Evolutionary conservation across 768 basidiomycete species (phyloP), one percentile per base, ranked within the genome.

Genomic region (Mycena capillaripes): DNA sequence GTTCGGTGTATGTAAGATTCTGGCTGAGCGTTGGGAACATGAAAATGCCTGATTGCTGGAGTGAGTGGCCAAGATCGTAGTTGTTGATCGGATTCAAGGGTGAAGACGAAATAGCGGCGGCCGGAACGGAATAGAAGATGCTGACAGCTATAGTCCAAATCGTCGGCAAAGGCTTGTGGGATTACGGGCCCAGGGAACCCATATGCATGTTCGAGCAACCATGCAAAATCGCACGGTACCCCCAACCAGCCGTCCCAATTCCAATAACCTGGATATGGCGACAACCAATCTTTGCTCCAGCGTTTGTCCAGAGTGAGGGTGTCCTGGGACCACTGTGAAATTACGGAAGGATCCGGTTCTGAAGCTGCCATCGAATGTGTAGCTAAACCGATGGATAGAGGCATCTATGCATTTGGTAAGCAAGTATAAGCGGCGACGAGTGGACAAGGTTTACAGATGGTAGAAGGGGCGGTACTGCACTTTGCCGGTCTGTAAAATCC

Each of bases 181-280:
- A 68, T 29, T 4, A 59, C 46, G 4, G 30, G 16, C 11, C 65
- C 73, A 3, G 69, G 65, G 56, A 74, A 63, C n/a, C 69, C 64
- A 17, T 63, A 74, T 19, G 42, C 66, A 21, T 74, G 60, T 23
- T 71, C 62, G 25, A 74, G 6, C 0, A n/a, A 1, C 73, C 73
- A 71, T 17, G 65, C 64, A 27, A 30, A 42, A 40, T 71, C 69
- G 29, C 14, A 14, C 0, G 53, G 70, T 1, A 36, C 16, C 38
- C 65, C 64, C 23, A 48, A 40, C 70, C 73, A 73, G 14, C 4
- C 3, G 30, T 67, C 42, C 34, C 59, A 56, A 11, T 48, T 0
- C 16, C 1, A 34, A 38, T 66, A 72, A n/a, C 30, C 36, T 5
- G 5, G 34, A 44, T 44, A 44, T 1, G 42, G 42, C 6, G 14